phyloP scores from a whole-genome alignment of 345 rosid species.

The Sisymbrium irio region DNA sequence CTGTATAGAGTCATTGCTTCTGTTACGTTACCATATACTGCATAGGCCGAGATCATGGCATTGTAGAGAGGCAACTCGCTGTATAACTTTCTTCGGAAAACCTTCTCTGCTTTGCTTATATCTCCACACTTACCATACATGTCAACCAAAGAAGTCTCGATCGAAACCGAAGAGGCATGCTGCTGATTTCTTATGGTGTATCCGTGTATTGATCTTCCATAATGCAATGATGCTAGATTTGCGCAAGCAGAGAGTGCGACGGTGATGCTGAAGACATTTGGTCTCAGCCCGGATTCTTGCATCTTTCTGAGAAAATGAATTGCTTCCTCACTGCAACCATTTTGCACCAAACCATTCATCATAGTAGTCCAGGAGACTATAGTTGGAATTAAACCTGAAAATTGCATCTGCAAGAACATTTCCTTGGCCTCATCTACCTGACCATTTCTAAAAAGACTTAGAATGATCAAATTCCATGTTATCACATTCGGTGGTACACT shows the following conservation, averaged over 20 bases:
- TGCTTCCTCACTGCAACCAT: conserved; percentile 44
- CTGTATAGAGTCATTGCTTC: conserved; percentile 41
- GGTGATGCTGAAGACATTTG: conserved; percentile 45
- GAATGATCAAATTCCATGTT: conserved; percentile 65
- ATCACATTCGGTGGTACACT: conserved; percentile 55
- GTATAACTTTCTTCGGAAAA: conserved; percentile 23
- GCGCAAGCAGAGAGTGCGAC: conserved; percentile 50
- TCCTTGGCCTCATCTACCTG: conserved; percentile 55
- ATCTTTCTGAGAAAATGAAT: conserved; percentile 43
- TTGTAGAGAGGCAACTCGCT: conserved; percentile 47
- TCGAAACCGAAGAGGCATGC: conserved; percentile 25
- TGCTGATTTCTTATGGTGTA: conserved; percentile 45
- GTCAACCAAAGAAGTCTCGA: conserved; percentile 54
- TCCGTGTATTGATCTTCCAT: conserved; percentile 60
- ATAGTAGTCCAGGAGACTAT: conserved; percentile 56
- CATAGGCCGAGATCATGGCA: conserved; percentile 53
- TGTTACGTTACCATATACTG: conserved; percentile 39
- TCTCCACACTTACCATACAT: conserved; percentile 73
- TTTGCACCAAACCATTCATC: conserved; percentile 56
- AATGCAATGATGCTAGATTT: conserved; percentile 37
- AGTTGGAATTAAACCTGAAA: conserved; percentile 46
- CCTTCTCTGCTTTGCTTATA: conserved; percentile 41
- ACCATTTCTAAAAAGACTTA: conserved; percentile 55
- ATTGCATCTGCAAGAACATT: conserved; percentile 60
- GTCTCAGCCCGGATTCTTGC: conserved; percentile 58